Evolutionary conservation across 768 basidiomycete genomes (phyloP).

Genomic region (Auricularia sp.): DNA sequence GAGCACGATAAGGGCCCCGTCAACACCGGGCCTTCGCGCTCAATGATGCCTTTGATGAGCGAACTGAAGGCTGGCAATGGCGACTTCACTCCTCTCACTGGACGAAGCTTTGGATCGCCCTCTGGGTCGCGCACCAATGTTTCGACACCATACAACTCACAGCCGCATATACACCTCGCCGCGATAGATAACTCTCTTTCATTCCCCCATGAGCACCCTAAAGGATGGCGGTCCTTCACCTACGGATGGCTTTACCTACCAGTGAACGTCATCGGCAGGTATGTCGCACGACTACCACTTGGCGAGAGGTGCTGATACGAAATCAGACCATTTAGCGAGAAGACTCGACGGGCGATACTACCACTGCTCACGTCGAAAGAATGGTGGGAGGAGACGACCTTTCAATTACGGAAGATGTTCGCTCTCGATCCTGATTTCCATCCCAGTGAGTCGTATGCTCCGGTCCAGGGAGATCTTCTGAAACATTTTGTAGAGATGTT

Average conservation of each 20-base stretch:
- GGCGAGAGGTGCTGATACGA: constrained; percentile 1
- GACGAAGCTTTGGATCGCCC: background rate
- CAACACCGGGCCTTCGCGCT: constrained; percentile 68
- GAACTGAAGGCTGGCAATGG: constrained; percentile 40
- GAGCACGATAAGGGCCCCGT: constrained; percentile 70
- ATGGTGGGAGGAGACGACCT: constrained; percentile 89
- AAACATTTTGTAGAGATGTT: constrained; percentile 2
- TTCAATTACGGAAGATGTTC: constrained; percentile 64
- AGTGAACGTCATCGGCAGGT: constrained; percentile 68
- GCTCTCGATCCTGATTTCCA: constrained; percentile 79
- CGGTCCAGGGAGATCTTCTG: constrained; percentile 3
- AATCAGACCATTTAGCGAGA: constrained; percentile 61
- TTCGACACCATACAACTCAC: constrained; percentile 36
- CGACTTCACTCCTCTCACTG: background rate
- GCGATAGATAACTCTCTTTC: constrained; percentile 91
- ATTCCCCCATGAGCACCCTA: constrained; percentile 85
- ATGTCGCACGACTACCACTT: constrained; percentile 7
- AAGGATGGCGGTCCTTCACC: constrained; percentile 66
- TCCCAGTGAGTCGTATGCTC: constrained; percentile 30
- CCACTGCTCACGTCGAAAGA: constrained; percentile 70
- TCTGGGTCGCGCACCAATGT: constrained; percentile 10
- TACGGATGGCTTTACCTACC: constrained; percentile 87
- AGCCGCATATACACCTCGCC: constrained; percentile 81
- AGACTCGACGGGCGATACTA: constrained; percentile 73
- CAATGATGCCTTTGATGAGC: constrained; percentile 65